phyloP scores from a whole-genome alignment of 495 filamentous ascomycete genomes.

The Antarctomyces pellizariae region DNA sequence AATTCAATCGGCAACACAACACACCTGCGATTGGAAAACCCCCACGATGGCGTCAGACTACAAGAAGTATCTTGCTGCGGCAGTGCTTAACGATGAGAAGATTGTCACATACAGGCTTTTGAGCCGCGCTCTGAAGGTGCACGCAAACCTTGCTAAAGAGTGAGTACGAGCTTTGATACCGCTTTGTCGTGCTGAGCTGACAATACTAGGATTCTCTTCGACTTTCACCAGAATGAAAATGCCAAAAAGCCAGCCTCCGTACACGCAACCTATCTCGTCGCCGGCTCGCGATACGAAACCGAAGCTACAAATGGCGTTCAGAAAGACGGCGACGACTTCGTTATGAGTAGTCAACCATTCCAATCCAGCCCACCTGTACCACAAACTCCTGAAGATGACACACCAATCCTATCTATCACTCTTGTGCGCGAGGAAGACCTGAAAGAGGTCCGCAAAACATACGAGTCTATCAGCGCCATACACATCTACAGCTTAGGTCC shows the following conservation, averaged over 20 bases:
- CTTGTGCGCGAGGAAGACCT: conserved; percentile 63
- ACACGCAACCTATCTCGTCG: conserved; percentile 72
- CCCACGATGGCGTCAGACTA: conserved; percentile 35
- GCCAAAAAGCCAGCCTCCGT: conserved; percentile 46
- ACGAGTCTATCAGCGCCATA: conserved; percentile 45
- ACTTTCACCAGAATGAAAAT: conserved; percentile 66
- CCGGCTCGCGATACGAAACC: conserved; percentile 26
- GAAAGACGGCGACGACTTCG: conserved; percentile 38
- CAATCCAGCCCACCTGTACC: conserved; percentile 21
- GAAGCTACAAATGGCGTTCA: conserved; percentile 12
- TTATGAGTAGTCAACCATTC: conserved; percentile 50
- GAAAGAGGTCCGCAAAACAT: conserved; percentile 48
- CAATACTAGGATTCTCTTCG: conserved; percentile 55
- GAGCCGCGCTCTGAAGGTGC: conserved; percentile 54
- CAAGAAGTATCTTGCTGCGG: conserved; percentile 46
- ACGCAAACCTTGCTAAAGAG: conserved; percentile 70
- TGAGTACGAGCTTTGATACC: conserved; percentile 21
- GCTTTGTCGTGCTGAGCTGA: conserved; percentile 2
- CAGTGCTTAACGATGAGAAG: conserved; percentile 52
- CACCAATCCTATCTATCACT: conserved; percentile 32
- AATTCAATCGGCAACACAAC: neutral
- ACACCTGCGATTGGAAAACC: conserved; percentile 1
- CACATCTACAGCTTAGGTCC: conserved; percentile 76
- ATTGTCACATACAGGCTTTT: conserved; percentile 69
- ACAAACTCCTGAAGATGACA: conserved; percentile 11